Percentiles rank a stretch among this genome's conserved stretches.
Evolutionary conservation across 768 basidiomycete genomes (phyloP).

Genomic region (Psilocybe sp.): DNA sequence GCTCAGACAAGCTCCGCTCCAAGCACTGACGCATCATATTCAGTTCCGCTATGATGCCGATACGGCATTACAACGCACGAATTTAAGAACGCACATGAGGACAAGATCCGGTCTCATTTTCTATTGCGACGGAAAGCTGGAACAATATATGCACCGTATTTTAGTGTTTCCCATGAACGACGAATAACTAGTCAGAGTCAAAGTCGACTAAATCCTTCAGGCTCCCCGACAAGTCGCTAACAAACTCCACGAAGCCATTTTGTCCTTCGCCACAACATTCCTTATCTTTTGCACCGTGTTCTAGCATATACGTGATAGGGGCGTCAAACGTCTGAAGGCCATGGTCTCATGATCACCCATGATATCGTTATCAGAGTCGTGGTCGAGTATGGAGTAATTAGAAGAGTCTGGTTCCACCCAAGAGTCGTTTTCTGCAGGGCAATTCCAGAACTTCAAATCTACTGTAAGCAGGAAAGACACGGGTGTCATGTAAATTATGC

Average conservation of each 20-base stretch:
- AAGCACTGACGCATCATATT: too few relatives aligned
- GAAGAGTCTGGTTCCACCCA: neutral
- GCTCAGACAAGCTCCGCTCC: too few relatives aligned
- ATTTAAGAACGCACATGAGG: neutral
- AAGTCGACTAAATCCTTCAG: neutral
- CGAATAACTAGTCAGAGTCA: neutral
- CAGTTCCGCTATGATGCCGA: too few relatives aligned
- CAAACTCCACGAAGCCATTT: too few relatives aligned
- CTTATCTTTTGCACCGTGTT: neutral
- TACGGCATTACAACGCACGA: too few relatives aligned
- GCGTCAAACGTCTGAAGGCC: slow-evolving; percentile 1
- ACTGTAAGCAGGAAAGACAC: too few relatives aligned
- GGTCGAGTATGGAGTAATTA: neutral
- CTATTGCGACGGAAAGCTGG: neutral
- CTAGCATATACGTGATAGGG: neutral
- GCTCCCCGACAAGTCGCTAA: too few relatives aligned
- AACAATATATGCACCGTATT: too few relatives aligned
- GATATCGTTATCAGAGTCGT: slow-evolving; percentile 4
- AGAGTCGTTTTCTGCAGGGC: neutral
- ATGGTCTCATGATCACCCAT: slow-evolving; percentile 14
- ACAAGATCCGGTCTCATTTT: neutral
- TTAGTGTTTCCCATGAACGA: neutral
- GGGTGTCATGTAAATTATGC: slow-evolving; percentile 5
- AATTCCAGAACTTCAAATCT: neutral
- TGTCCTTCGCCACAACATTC: too few relatives aligned